phyloP scores from a whole-genome alignment of 2,329 filamentous ascomycete species.

The Penicillium sp. region DNA sequence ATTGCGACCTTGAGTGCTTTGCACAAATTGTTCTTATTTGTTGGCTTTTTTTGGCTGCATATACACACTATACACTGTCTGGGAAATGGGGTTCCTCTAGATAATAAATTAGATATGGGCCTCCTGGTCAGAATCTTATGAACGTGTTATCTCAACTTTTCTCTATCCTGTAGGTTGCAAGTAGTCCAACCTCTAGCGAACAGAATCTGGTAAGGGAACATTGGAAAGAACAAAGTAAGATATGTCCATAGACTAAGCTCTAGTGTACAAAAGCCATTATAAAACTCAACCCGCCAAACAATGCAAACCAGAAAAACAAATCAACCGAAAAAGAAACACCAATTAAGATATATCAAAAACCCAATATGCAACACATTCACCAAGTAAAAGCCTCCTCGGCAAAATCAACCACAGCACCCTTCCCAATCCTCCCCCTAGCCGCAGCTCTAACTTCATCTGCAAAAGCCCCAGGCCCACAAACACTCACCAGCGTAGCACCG shows the following conservation, averaged over 20 bases:
- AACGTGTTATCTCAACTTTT: not conserved
- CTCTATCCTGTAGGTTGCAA: too few relatives aligned
- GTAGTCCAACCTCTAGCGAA: too few relatives aligned
- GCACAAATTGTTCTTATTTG: not conserved
- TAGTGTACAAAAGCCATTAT: not conserved
- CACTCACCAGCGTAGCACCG: slow-evolving; percentile 62
- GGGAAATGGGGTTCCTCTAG: not conserved
- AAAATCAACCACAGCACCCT: slow-evolving; percentile 60
- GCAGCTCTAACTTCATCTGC: slow-evolving; percentile 62
- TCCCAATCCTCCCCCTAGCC: slow-evolving; percentile 52
- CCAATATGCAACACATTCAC: slow-evolving; percentile 33
- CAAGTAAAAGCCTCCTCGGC: slow-evolving; percentile 68
- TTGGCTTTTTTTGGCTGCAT: not conserved
- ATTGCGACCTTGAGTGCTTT: not conserved
- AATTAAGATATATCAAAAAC: not conserved
- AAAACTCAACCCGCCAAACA: not conserved
- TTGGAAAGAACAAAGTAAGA: too few relatives aligned
- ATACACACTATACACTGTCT: slow-evolving; percentile 1
- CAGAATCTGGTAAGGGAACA: too few relatives aligned
- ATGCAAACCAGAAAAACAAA: not conserved
- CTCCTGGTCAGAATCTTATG: not conserved
- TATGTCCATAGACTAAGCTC: not conserved
- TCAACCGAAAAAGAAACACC: not conserved
- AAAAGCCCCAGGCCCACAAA: slow-evolving; percentile 65
- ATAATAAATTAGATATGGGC: slow-evolving; percentile 2